Base-by-base conservation (phyloP, 2,329 filamentous ascomycete species). In the Ploettnerulaceae sp. region DNA sequence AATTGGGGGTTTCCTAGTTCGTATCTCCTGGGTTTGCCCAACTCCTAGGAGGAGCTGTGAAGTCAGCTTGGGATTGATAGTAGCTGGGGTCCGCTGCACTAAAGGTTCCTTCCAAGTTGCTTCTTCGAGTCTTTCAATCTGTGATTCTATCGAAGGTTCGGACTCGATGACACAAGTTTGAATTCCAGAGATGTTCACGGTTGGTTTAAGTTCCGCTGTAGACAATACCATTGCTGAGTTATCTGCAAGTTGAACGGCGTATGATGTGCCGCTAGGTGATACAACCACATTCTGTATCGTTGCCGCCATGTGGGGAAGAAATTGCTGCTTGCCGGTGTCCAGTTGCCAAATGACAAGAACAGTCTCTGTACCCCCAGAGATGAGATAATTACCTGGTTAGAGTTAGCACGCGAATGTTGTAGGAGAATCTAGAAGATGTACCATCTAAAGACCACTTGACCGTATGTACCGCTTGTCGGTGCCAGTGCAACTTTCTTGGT, bases 391-490 rank as follows among this genome's bases (percentile, higher is more conserved):
- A 40, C 88, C 87, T 93, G 56, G 11, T 39, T 31, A 34, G 37
- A 17, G 36, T 59, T 70, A 51, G 70, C 70, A 55, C 54, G 51
- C 37, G 40, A 35, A 21, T 35, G 24, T 8, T 9, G 7, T 7
- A 11, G 31, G 29, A 20, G 25, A 8, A 9, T 17, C 38, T 5
- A 11, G n/a, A n/a, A 22, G 39, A 28, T 73, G 62, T 75, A 88
- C 91, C 90, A 73, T 98, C 93, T 56, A 75, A 74, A 11, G 93
- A 96, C 86, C 90, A 97, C 66, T 93, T 95, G 48, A 95, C 74
- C 7, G 87, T 77, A 58, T 86, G 83, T 7, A 96, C 89, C 38
- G 84, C 79, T 57, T 83, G 82, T 58, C 89, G 79, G 66, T 98
- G 93, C 93, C 93, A 98, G 65, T 97, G 93, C 43, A 90, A 73